A percentile compares a stretch with the other conserved stretches of the same genome.
phyloP scores from a whole-genome alignment of 1,284 basidiomycete species.

The Moesziomyces sp. region DNA sequence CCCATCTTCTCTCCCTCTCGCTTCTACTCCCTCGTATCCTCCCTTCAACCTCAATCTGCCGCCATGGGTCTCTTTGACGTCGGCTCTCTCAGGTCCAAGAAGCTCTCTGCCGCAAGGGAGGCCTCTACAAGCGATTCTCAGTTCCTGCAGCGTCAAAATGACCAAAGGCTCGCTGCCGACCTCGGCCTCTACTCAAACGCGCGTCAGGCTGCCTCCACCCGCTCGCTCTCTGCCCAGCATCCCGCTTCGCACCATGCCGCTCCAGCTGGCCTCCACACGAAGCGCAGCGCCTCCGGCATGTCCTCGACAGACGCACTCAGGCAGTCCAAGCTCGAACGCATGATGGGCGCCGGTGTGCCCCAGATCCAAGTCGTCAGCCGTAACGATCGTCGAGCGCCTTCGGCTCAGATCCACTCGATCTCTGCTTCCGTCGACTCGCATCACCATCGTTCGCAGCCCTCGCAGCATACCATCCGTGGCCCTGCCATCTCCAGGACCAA shows the following conservation, averaged over 20 bases:
- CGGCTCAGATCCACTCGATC: slow-evolving; percentile 7
- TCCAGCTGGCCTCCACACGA: slow-evolving; percentile 3
- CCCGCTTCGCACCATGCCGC: neutral
- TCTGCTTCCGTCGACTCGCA: slow-evolving; percentile 14
- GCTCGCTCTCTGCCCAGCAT: slow-evolving; percentile 34
- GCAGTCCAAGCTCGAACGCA: slow-evolving; percentile 53
- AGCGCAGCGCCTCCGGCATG: slow-evolving; percentile 34
- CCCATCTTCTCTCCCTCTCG: neutral
- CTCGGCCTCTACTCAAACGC: slow-evolving; percentile 25
- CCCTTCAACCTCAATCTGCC: neutral
- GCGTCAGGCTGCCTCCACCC: slow-evolving; percentile 19
- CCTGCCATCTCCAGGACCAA: slow-evolving; percentile 11
- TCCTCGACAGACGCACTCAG: slow-evolving; percentile 19
- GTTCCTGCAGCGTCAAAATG: slow-evolving; percentile 17
- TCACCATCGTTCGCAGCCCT: slow-evolving; percentile 13
- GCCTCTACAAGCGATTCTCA: slow-evolving; percentile 5
- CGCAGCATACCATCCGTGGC: slow-evolving; percentile 3
- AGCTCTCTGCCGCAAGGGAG: slow-evolving; percentile 14
- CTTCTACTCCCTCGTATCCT: neutral
- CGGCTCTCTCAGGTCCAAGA: slow-evolving; percentile 37
- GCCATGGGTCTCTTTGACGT: slow-evolving; percentile 49
- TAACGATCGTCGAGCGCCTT: slow-evolving; percentile 23
- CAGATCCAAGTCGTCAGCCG: slow-evolving; percentile 37
- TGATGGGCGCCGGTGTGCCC: slow-evolving; percentile 53
- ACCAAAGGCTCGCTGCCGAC: slow-evolving; percentile 12